Evolutionary conservation across 2,329 filamentous ascomycete genomes (phyloP), one percentile per base, ranked within the genome.

Genomic region (Pestalotiopsis sp.): DNA sequence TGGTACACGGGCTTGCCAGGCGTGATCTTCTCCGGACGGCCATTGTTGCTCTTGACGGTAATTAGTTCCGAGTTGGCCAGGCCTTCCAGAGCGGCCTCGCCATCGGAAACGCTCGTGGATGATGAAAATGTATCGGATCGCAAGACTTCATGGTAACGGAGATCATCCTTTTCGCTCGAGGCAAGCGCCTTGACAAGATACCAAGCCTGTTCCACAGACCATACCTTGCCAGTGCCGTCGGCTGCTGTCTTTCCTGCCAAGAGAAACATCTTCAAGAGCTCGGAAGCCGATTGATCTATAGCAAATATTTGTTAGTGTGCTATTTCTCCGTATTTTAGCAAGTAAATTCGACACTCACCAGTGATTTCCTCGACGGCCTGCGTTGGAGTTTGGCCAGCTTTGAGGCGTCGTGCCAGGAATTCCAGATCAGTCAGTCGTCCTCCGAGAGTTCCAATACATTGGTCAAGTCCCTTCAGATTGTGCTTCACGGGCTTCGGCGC

Each of bases 361-460:
- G 59, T 62, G 12, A 99, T 98, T 72, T 97, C 94, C 25, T 90
- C 85, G 2, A 98, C 91, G 2, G 96, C 96, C 73, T 92, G 87
- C 71, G 86, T 87, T 0, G 96, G 96, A 2, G 87, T 92, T 78
- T 98, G 94, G 17, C 96, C 95, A 0, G 92, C 90, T 80, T 94
- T 93, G 74, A 99, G 92, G 20, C 96, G 88, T 45, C 95, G 90
- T n/a, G 95, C 92, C 58, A 99, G 89, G 76, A 96, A 97, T 77
- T 98, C 95, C 23, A 99, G 90, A 76, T 99, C 96, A 0, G 94
- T 97, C n/a, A 99, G 86, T 3, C 96, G 93, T 2, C 96, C 96
- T 25, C 96, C 96, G 1, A 99, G 87, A 0, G 91, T 87, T 36
- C 90, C 87, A 72, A 98, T 97, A 73, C 93, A 95, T 36, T 86